Conservation (phyloP, 176 grass and related monocot species). For the Hsuehochloa calcarea region DNA sequence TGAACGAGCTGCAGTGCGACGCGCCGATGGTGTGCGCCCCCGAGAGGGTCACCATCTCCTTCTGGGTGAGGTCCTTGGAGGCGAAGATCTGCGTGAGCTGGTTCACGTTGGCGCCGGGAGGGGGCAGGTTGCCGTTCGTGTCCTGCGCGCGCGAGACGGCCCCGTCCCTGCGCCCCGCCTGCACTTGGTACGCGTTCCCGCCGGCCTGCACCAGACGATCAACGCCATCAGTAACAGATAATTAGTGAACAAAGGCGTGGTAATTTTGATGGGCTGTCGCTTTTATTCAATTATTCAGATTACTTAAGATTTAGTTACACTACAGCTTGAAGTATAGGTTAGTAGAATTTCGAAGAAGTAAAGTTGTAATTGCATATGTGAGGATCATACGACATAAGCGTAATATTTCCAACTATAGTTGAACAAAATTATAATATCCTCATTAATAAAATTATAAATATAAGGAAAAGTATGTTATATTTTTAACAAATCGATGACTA, state of each 20-base stretch:
- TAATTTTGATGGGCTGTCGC: neutral
- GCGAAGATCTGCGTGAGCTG: slow-evolving; percentile 66
- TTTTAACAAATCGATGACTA: no score
- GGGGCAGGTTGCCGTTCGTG: slow-evolving; percentile 65
- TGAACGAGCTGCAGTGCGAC: slow-evolving; percentile 86
- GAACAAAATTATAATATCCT: no score
- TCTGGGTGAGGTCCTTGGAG: slow-evolving; percentile 65
- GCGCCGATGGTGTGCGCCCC: slow-evolving; percentile 85
- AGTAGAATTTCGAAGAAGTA: no score
- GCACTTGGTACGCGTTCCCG: slow-evolving; percentile 70
- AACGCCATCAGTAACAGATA: neutral
- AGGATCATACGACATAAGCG: no score
- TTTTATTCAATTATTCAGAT: no score
- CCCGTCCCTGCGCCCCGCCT: slow-evolving; percentile 69
- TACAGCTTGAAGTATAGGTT: no score
- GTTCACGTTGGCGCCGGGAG: slow-evolving; percentile 39
- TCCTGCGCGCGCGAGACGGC: slow-evolving; percentile 46
- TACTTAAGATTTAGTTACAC: no score
- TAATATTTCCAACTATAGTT: no score
- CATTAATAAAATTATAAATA: no score
- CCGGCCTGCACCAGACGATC: slow-evolving; percentile 39
- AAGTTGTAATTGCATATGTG: no score
- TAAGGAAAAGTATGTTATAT: no score
- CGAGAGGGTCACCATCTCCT: slow-evolving; percentile 79
- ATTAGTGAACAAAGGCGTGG: slow-evolving; percentile 20